Percentiles rank a stretch among this genome's conserved stretches.
These are phyloP conservation scores for Arachis hypogaea DNA, from an alignment of 306 rosid species.

Conservation along the genomic window DNA sequence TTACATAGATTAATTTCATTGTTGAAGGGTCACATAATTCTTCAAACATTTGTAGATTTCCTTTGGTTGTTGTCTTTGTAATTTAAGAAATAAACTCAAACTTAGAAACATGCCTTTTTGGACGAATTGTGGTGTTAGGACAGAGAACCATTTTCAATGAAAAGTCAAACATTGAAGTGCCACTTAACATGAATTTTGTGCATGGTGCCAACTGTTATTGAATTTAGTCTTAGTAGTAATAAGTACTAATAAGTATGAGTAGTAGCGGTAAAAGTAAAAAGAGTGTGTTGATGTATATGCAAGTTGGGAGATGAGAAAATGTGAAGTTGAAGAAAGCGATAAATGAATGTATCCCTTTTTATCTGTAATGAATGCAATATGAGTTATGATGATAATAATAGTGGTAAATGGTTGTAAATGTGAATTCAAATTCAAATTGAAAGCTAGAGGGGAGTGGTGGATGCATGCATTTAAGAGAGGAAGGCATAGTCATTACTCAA, in stretches of 20 bases:
- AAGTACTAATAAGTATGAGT: background rate
- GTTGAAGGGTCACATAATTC: conserved; percentile 5
- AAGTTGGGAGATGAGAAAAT: background rate
- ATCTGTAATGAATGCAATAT: conserved; percentile 30
- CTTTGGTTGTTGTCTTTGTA: background rate
- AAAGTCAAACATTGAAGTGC: conserved; percentile 22
- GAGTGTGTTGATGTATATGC: too few relatives aligned
- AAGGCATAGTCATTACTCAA: too few relatives aligned
- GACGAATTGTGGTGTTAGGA: background rate
- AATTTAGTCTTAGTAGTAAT: background rate
- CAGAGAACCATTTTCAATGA: conserved; percentile 20
- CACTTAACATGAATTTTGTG: conserved; percentile 13
- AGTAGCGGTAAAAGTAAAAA: background rate
- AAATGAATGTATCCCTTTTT: background rate
- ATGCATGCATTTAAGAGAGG: conserved; percentile 7
- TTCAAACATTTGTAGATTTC: conserved; percentile 6
- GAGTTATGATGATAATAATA: background rate
- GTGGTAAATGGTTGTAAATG: conserved; percentile 21
- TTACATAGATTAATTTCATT: background rate
- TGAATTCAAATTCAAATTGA: conserved; percentile 44
- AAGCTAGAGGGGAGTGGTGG: conserved; percentile 28
- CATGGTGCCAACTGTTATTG: background rate
- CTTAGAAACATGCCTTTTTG: background rate
- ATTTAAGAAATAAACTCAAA: conserved; percentile 3
- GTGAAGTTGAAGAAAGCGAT: conserved; percentile 27